Conservation (phyloP, 2,329 filamentous ascomycete species). For the Pseudogymnoascus sp. region DNA sequence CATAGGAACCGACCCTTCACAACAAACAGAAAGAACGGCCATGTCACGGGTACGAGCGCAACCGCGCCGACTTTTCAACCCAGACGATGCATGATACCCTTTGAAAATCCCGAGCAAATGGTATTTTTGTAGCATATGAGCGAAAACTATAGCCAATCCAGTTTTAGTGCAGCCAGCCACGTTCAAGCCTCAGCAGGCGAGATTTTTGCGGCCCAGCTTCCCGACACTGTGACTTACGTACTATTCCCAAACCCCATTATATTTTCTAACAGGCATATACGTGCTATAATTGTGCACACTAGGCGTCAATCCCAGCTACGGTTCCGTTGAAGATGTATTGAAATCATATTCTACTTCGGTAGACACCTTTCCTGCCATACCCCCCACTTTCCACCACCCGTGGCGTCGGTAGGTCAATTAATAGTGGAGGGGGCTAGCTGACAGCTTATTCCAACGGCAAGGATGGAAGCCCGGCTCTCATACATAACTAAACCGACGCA, state of each 20-base stretch:
- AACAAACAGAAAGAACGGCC: background rate
- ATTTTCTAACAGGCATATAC: background rate
- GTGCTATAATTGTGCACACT: background rate
- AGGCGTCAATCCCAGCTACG: background rate
- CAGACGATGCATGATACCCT: background rate
- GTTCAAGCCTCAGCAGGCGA: background rate
- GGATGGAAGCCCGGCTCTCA: background rate
- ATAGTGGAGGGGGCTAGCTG: background rate
- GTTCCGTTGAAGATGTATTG: background rate
- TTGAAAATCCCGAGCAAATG: background rate
- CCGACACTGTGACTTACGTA: background rate
- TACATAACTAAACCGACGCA: background rate
- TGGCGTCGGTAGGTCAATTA: background rate
- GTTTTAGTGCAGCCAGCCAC: background rate
- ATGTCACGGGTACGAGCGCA: background rate
- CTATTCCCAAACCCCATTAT: background rate
- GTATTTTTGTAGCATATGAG: background rate
- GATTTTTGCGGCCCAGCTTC: background rate
- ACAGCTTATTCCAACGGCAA: slow-evolving; percentile 6
- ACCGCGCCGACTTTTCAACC: background rate
- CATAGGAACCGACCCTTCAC: background rate
- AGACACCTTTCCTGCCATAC: background rate
- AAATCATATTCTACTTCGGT: background rate
- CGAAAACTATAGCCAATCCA: background rate
- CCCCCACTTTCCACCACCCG: background rate